Evolutionary conservation across 2,329 filamentous ascomycete genomes (phyloP).

Genomic region (Tolypocladium nubicola): DNA sequence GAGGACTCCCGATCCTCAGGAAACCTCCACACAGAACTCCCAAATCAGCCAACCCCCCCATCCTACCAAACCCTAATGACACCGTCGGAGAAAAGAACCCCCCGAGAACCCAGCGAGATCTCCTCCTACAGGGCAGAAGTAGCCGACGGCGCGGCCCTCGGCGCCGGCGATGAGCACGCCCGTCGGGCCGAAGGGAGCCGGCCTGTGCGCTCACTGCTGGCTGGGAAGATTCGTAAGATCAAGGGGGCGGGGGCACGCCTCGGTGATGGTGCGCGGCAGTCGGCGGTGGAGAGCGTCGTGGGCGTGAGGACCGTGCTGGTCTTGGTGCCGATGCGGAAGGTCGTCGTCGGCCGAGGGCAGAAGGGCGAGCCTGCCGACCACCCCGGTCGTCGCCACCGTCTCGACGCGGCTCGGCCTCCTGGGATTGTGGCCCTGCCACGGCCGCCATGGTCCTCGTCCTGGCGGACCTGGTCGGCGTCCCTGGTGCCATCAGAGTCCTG

Average conservation of each 20-base stretch:
- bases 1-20: not conserved
- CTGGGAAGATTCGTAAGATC: not conserved
- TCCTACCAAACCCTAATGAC: not conserved
- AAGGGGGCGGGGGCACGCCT: constrained; percentile 15
- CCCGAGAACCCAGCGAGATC: not conserved
- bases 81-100: not conserved
- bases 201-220: not conserved
- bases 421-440: not conserved
- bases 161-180: constrained; percentile 8
- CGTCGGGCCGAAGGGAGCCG: not conserved
- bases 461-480: not conserved
- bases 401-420: constrained; percentile 6
- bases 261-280: constrained; percentile 39
- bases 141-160: constrained; percentile 8
- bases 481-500: not conserved
- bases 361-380: constrained; percentile 26
- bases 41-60: not conserved
- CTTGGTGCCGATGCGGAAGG: constrained; percentile 37
- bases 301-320: constrained; percentile 44
- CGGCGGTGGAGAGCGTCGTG: constrained; percentile 42
- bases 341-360: constrained; percentile 40
- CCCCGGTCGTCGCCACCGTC: constrained; percentile 19
- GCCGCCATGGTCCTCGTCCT: not conserved
- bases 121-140: constrained; percentile 17
- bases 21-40: not conserved